Base-by-base conservation (phyloP, 2,329 filamentous ascomycete genomes). In the Aspergillus vadensis region DNA sequence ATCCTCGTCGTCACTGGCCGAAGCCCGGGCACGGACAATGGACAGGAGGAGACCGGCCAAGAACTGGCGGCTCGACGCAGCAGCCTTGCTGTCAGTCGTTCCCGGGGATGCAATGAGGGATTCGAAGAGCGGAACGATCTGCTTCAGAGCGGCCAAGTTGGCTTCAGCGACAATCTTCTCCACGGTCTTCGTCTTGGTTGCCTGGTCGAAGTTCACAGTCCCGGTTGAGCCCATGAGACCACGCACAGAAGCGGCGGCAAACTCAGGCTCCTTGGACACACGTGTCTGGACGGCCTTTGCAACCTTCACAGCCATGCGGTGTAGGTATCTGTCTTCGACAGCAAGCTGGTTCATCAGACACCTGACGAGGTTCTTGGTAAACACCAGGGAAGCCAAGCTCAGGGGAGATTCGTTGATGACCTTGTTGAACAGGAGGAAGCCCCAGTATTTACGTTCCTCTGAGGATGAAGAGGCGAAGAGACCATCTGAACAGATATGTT, bases 371-470 rank as follows among this genome's bases (percentile, higher is more conserved):
- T 97, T 96, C 63, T 88, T 87, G 69, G 91, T 92, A 73, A 98
- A 96, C 0, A 97, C 80, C 8, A 82, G 64, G 75, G 82, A 55
- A 79, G 85, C 67, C 82, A 84, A 59, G 72, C 80, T 64, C 63
- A 74, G 64, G 74, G 85, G 72, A 69, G 79, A 79, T 39, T 78
- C 81, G 32, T 81, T 79, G 4, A 97, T 78, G 67, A 92, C 86
- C 70, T 89, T 91, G 68, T 89, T 87, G 70, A 97, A 91, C 2
- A 98, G 85, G 69, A 93, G 87, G 77, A 98, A 94, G 0, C 95
- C 95, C 76, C 92, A 92, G 70, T 91, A 92, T 76, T 97, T 98
- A 58, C 96, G 90, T 67, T 93, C 91, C 47, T 93, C 88, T 1
- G 92, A 96, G 7, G 93, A 89, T 10, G 85, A 87, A 59, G 89